phyloP scores from a whole-genome alignment of 768 basidiomycete genomes.

The Tricholoma terreum region DNA sequence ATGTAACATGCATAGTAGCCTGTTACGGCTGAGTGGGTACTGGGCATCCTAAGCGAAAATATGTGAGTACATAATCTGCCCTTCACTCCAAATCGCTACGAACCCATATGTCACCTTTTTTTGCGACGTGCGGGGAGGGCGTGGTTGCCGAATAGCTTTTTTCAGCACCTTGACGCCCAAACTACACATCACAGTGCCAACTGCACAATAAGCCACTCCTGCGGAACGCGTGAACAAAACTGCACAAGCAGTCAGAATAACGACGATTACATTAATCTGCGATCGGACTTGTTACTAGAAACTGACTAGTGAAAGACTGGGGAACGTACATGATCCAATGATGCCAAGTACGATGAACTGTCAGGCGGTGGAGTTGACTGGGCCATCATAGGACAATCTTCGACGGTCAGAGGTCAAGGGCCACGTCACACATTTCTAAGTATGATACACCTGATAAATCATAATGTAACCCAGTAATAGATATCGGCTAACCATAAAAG shows the following conservation, averaged over 20 bases:
- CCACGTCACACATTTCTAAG: too few relatives aligned
- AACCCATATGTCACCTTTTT: constrained; percentile 69
- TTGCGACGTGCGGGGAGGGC: constrained; percentile 43
- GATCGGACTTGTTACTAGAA: neutral
- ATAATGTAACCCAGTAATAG: too few relatives aligned
- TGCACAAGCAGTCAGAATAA: constrained; percentile 42
- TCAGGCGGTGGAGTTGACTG: constrained; percentile 3
- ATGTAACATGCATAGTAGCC: constrained; percentile 63
- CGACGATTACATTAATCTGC: constrained; percentile 62
- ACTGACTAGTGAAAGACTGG: neutral
- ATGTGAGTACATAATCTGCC: neutral
- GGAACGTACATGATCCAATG: constrained; percentile 38
- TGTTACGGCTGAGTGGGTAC: constrained; percentile 74
- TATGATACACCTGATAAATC: too few relatives aligned
- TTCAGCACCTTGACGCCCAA: constrained; percentile 63
- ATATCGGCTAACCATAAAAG: too few relatives aligned
- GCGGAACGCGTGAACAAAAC: constrained; percentile 62
- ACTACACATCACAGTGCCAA: constrained; percentile 54
- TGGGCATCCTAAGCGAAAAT: constrained; percentile 65
- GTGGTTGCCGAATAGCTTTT: constrained; percentile 56
- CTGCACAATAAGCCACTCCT: constrained; percentile 57
- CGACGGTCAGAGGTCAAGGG: too few relatives aligned
- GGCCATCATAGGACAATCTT: neutral
- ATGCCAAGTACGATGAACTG: constrained; percentile 27
- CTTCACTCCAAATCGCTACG: constrained; percentile 14